A percentile compares a stretch with the other conserved stretches of the same genome.
These are phyloP conservation scores for Clavaria fumosa DNA, from an alignment of 768 basidiomycete genomes.

Conservation along the genomic window DNA sequence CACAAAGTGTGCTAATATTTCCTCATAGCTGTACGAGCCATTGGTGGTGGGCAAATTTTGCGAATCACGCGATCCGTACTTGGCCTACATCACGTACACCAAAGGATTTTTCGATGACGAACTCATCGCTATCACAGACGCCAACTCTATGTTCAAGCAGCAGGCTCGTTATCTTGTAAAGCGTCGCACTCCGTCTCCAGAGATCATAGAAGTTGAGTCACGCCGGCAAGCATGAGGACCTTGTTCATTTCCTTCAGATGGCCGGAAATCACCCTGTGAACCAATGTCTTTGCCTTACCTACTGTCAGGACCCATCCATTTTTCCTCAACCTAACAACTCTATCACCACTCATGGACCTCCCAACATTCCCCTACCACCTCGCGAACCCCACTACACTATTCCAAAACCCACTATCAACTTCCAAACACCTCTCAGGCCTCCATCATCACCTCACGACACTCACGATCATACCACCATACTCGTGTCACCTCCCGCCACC, in stretches of 20 bases:
- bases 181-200: constrained; percentile 86
- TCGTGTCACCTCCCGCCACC: too few relatives aligned
- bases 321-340: too few relatives aligned
- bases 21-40: constrained; percentile 76
- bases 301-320: too few relatives aligned
- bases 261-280: too few relatives aligned
- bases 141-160: constrained; percentile 99
- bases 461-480: too few relatives aligned
- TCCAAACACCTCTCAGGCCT: too few relatives aligned
- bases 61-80: constrained; percentile 93
- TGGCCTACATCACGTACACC: constrained; percentile 98
- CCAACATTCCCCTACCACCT: too few relatives aligned
- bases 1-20: constrained; percentile 7
- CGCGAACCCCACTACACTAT: too few relatives aligned
- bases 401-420: too few relatives aligned
- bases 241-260: constrained; percentile 97
- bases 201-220: constrained; percentile 88
- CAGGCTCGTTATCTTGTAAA: constrained; percentile 97
- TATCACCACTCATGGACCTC: too few relatives aligned
- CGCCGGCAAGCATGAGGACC: constrained; percentile 83
- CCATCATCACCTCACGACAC: too few relatives aligned
- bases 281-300: too few relatives aligned
- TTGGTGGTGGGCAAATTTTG: constrained; percentile 98
- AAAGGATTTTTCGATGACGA: constrained; percentile 99
- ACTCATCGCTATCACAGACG: constrained; percentile 91